Evolutionary conservation across 1,284 basidiomycete genomes (phyloP).

Genomic region (Golubevia pallescens): DNA sequence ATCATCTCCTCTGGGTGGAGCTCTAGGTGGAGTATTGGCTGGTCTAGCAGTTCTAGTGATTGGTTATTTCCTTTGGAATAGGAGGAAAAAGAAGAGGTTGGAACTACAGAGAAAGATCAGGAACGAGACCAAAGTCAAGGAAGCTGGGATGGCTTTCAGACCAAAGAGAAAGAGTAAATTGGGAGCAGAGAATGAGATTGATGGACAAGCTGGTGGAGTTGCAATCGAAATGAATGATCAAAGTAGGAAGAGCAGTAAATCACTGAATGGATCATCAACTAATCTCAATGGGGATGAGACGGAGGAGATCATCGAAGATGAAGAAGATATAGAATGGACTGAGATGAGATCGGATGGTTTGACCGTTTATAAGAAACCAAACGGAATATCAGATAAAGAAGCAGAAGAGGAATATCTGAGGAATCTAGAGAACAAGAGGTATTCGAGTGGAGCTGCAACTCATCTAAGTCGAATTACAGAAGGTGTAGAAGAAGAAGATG

Average conservation of each 20-base stretch:
- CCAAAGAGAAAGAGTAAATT: not conserved
- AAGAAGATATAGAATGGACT: constrained; percentile 34
- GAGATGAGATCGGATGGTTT: constrained; percentile 17
- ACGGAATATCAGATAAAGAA: not conserved
- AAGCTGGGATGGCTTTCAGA: constrained; percentile 1
- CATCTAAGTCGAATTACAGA: constrained; percentile 40
- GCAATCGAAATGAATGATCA: not conserved
- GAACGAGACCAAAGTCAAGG: constrained; percentile 13
- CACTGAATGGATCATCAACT: not conserved
- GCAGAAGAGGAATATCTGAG: constrained; percentile 17
- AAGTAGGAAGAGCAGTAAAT: not conserved
- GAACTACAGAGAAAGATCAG: constrained; percentile 15
- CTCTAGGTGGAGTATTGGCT: constrained; percentile 30
- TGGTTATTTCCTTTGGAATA: constrained; percentile 24
- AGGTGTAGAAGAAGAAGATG: constrained; percentile 32
- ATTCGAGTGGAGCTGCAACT: constrained; percentile 29
- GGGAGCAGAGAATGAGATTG: not conserved
- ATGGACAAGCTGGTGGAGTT: not conserved
- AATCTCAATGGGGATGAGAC: constrained; percentile 3
- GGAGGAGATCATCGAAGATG: constrained; percentile 17
- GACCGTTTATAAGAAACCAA: constrained; percentile 18
- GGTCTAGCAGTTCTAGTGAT: constrained; percentile 14
- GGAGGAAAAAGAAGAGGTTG: constrained; percentile 15
- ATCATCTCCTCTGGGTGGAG: constrained; percentile 14
- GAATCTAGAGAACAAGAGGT: constrained; percentile 20